Evolutionary conservation across 1,284 basidiomycete species (phyloP).

Genomic region (Sporisorium reilianum): DNA sequence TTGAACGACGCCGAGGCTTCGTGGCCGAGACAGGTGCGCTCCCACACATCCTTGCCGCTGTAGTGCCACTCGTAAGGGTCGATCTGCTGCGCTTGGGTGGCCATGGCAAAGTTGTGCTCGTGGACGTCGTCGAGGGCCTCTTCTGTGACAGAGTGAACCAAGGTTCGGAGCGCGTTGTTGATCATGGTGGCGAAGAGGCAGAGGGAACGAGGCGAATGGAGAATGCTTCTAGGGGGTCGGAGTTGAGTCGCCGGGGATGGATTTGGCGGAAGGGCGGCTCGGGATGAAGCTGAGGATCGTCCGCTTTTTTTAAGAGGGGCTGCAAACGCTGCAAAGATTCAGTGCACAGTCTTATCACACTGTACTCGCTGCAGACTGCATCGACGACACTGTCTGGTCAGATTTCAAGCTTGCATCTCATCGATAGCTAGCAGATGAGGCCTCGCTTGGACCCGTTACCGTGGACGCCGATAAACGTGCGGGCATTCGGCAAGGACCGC

Average conservation of each 20-base stretch:
- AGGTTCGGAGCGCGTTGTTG: conserved; percentile 19
- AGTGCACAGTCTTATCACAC: no score
- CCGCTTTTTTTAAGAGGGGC: no score
- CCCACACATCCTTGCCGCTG: conserved; percentile 18
- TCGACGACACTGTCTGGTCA: no score
- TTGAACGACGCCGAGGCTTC: conserved; percentile 49
- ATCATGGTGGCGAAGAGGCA: conserved; percentile 2
- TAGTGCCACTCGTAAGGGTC: conserved; percentile 28
- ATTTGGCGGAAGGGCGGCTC: no score
- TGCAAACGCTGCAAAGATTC: no score
- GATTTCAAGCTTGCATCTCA: no score
- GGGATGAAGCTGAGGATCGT: no score
- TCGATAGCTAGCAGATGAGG: no score
- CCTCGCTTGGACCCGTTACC: no score
- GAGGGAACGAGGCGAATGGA: neutral
- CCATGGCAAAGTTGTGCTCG: conserved; percentile 13
- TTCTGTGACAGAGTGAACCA: conserved; percentile 12
- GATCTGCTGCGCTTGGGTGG: conserved; percentile 7
- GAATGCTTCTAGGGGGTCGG: neutral
- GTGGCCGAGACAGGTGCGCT: conserved; percentile 39
- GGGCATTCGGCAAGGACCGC: neutral
- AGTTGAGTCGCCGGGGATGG: neutral
- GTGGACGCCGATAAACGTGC: neutral
- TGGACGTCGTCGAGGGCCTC: conserved; percentile 7
- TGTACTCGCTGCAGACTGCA: no score